A percentile compares a stretch with the other conserved stretches of the same genome.
Evolutionary conservation across 345 rosid genomes (phyloP).

Genomic region (Limnanthes douglasii): DNA sequence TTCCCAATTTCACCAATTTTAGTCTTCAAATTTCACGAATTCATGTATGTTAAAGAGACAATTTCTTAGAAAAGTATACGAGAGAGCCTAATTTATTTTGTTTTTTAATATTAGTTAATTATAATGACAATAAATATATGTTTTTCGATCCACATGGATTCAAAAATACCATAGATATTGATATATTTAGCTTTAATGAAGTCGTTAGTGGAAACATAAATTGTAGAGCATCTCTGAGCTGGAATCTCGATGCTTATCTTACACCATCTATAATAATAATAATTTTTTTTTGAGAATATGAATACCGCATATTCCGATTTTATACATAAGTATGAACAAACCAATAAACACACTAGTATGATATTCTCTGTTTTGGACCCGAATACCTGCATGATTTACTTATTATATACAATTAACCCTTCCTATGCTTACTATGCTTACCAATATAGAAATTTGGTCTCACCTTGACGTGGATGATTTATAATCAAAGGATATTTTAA

Average conservation of each 20-base stretch:
- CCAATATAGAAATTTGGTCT: too few species aligned
- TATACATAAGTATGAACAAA: too few species aligned
- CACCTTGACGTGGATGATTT: too few species aligned
- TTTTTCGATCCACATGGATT: not conserved
- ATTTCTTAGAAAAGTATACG: not conserved
- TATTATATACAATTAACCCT: too few species aligned
- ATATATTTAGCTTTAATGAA: not conserved
- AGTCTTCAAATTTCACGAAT: conserved; percentile 51
- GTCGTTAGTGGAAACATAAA: conserved; percentile 1
- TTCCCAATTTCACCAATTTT: conserved; percentile 66
- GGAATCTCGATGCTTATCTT: conserved; percentile 61
- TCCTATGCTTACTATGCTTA: too few species aligned
- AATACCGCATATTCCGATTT: too few species aligned
- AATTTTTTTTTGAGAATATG: too few species aligned
- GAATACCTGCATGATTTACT: too few species aligned
- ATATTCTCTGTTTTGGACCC: too few species aligned
- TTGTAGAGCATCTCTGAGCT: conserved; percentile 34
- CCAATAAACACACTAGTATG: too few species aligned
- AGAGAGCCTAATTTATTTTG: too few species aligned
- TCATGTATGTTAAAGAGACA: conserved; percentile 25
- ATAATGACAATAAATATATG: not conserved
- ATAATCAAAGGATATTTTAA: too few species aligned
- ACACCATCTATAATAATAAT: conserved; percentile 49
- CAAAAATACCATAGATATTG: not conserved
- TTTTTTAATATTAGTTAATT: not conserved